phyloP scores from a whole-genome alignment of 1,139 yeast genomes.

The Waltiozyma sp. region DNA sequence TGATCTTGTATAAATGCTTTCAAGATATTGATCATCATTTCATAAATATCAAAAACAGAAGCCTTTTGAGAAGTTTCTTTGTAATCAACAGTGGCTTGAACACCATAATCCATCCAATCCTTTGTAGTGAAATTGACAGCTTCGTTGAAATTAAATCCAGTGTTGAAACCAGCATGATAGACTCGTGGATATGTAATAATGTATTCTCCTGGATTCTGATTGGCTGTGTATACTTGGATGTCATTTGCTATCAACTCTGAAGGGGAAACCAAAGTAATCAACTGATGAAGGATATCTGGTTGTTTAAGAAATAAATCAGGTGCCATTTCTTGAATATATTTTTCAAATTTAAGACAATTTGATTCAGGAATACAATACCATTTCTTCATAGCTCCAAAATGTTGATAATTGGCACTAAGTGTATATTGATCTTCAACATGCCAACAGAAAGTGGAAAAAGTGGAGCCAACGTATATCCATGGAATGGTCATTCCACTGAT shows the following conservation, averaged over 20 bases:
- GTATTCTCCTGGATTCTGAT: slow-evolving; percentile 75
- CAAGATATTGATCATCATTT: slow-evolving; percentile 20
- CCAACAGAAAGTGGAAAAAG: slow-evolving; percentile 75
- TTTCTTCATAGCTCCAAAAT: slow-evolving; percentile 60
- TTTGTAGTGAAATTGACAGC: slow-evolving; percentile 72
- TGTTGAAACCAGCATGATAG: slow-evolving; percentile 72
- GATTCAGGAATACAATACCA: slow-evolving; percentile 70
- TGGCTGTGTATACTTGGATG: slow-evolving; percentile 55
- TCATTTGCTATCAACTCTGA: slow-evolving; percentile 38
- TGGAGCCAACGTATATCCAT: slow-evolving; percentile 69
- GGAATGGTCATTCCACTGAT: slow-evolving; percentile 80
- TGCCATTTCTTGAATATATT: slow-evolving; percentile 41
- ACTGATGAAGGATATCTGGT: slow-evolving; percentile 80
- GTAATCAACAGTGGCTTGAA: slow-evolving; percentile 47
- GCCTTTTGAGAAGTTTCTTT: slow-evolving; percentile 21
- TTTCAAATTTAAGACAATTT: slow-evolving; percentile 43
- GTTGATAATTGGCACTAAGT: slow-evolving; percentile 68
- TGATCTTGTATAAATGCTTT: slow-evolving; percentile 2
- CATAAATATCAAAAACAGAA: slow-evolving; percentile 28
- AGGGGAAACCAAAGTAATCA: slow-evolving; percentile 75
- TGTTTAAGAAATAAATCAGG: slow-evolving; percentile 82
- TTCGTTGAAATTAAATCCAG: slow-evolving; percentile 69
- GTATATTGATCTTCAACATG: slow-evolving; percentile 80
- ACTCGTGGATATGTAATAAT: slow-evolving; percentile 68
- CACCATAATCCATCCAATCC: slow-evolving; percentile 58